A percentile compares a stretch with the other conserved stretches of the same genome.
phyloP scores from a whole-genome alignment of 176 grass and related monocot genomes.

The Musa schizocarpa region DNA sequence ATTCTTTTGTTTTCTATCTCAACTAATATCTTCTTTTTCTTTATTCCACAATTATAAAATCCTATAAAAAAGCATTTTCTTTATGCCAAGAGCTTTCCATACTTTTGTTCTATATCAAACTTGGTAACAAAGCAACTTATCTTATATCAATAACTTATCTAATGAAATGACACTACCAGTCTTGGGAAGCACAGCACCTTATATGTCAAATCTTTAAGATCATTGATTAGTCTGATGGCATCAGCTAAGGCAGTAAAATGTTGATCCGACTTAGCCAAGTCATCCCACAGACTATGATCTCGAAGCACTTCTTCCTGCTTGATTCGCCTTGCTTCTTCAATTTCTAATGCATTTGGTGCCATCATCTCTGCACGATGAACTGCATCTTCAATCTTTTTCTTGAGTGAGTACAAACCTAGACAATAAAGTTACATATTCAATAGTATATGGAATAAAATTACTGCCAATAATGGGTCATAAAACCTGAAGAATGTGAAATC shows the following conservation, averaged over 20 bases:
- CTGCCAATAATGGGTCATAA: neutral
- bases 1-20: no score
- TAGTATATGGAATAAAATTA: neutral
- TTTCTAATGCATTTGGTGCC: slow-evolving; percentile 45
- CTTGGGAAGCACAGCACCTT: slow-evolving; percentile 51
- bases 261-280: slow-evolving; percentile 53
- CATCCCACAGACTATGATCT: slow-evolving; percentile 54
- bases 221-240: slow-evolving; percentile 55
- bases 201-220: slow-evolving; percentile 78
- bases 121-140: neutral
- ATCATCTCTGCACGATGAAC: slow-evolving; percentile 52
- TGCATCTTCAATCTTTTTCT: slow-evolving; percentile 74
- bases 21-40: no score
- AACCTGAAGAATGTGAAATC: neutral
- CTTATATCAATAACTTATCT: no score
- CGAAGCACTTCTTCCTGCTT: slow-evolving; percentile 58
- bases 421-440: neutral
- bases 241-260: slow-evolving; percentile 60
- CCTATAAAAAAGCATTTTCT: no score
- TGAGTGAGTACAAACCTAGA: slow-evolving; percentile 69
- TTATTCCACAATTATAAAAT: no score
- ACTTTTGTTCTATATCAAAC: no score
- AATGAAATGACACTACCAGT: slow-evolving; percentile 1
- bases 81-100: no score
- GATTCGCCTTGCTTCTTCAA: slow-evolving; percentile 66